Evolutionary conservation across 805 yeast species (phyloP).

Genomic region (Barnettozyma sucrosica): DNA sequence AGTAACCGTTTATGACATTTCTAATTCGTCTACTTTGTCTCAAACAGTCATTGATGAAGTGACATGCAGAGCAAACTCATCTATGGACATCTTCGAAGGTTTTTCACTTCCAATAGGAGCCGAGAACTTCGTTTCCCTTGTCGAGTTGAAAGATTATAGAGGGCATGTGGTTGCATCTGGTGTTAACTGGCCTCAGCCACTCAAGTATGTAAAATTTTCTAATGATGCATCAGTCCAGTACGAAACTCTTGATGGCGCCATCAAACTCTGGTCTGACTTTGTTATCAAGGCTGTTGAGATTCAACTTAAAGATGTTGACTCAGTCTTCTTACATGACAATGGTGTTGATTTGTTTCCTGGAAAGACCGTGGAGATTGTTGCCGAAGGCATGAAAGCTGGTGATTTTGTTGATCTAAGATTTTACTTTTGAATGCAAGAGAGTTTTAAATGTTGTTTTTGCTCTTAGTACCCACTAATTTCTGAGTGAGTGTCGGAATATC

Average conservation of each 20-base stretch:
- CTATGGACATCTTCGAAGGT: slow-evolving; percentile 3
- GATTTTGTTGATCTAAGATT: not conserved
- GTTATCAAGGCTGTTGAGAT: slow-evolving; percentile 43
- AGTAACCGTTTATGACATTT: slow-evolving; percentile 9
- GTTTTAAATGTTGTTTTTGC: too few relatives aligned
- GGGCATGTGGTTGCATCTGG: slow-evolving; percentile 28
- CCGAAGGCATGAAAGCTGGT: slow-evolving; percentile 5
- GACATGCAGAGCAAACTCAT: slow-evolving; percentile 3
- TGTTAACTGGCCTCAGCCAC: slow-evolving; percentile 44
- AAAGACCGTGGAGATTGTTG: slow-evolving; percentile 15
- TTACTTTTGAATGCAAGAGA: not conserved
- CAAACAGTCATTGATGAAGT: not conserved
- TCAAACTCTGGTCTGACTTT: slow-evolving; percentile 25
- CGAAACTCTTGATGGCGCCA: slow-evolving; percentile 23
- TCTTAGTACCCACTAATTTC: too few relatives aligned
- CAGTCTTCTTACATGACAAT: slow-evolving; percentile 34
- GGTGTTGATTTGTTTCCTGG: slow-evolving; percentile 45
- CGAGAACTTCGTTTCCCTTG: slow-evolving; percentile 13
- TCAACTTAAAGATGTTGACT: slow-evolving; percentile 18
- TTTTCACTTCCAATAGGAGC: not conserved
- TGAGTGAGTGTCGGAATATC: too few relatives aligned
- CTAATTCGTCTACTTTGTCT: not conserved
- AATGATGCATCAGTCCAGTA: slow-evolving; percentile 27
- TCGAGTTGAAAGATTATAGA: slow-evolving; percentile 12
- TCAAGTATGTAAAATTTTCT: slow-evolving; percentile 13